Percentiles rank a stretch among this genome's conserved stretches.
phyloP scores from a whole-genome alignment of 1,284 basidiomycete species.

The Cerrena zonata region DNA sequence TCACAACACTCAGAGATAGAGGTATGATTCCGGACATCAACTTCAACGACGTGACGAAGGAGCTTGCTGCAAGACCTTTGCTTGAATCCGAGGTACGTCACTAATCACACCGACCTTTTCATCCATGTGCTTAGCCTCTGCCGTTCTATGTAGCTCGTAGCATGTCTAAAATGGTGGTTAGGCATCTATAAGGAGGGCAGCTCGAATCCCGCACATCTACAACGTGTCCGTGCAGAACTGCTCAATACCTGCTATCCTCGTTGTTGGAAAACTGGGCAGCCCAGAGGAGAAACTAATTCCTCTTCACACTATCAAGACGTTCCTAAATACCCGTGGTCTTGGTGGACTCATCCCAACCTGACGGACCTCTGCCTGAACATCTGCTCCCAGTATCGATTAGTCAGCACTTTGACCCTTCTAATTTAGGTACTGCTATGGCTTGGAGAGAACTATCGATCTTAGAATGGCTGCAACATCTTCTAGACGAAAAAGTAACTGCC shows the following conservation, averaged over 20 bases:
- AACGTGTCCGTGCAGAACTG: constrained; percentile 53
- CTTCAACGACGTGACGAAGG: constrained; percentile 81
- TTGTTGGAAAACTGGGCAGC: constrained; percentile 34
- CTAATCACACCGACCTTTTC: neutral
- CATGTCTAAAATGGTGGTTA: constrained; percentile 89
- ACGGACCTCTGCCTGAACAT: constrained; percentile 76
- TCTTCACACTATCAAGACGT: constrained; percentile 66
- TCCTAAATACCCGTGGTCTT: constrained; percentile 67
- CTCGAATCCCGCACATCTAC: constrained; percentile 31
- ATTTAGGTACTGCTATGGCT: constrained; percentile 60
- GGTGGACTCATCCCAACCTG: constrained; percentile 64
- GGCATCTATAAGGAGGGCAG: constrained; percentile 49
- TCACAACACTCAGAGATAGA: constrained; percentile 61
- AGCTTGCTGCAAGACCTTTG: constrained; percentile 73
- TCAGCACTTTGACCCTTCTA: constrained; percentile 53
- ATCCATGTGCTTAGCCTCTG: no score
- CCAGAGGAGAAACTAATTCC: constrained; percentile 54
- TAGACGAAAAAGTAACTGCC: constrained; percentile 41
- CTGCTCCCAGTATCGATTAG: constrained; percentile 73
- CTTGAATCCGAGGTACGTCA: constrained; percentile 50
- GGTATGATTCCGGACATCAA: constrained; percentile 78
- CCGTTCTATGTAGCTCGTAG: constrained; percentile 46
- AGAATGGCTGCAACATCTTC: constrained; percentile 75
- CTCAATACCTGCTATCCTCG: constrained; percentile 67
- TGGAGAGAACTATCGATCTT: constrained; percentile 78